Base-by-base conservation (phyloP, 2,329 filamentous ascomycete genomes). In the Trichoderma asperellum region DNA sequence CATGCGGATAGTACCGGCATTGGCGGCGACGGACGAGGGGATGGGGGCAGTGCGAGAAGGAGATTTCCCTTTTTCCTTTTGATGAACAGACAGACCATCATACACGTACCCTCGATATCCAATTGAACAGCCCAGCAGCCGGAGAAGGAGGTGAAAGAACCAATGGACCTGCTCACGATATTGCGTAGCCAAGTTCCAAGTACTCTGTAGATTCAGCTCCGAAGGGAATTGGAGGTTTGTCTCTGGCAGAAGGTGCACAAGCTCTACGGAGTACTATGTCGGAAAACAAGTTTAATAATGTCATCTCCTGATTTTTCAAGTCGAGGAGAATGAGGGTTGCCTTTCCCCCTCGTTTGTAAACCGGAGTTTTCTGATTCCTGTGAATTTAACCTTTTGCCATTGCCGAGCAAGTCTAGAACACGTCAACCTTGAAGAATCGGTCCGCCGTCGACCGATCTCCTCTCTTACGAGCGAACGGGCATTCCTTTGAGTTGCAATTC, bases 201-300 rank as follows among this genome's bases (percentile, higher is more conserved):
- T 40, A 55, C 47, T 55, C 55, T 64, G 61, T 29, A 40, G 47
- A 40, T 29, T 40, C 29, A 34, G 29, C 32, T 49, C 18, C 35
- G 61, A n/a, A 12, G 47, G n/a, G 34, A 24, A 55, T 16, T 14
- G 18, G 21, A 34, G 3, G 21, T 63, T 34, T 55, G 47, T 29
- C 37, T 62, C 43, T 62, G 43, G 47, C 4, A 43, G 49, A 32
- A 37, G 52, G 52, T 29, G 49, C 62, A 29, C 49, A 37, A 65
- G 61, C 62, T 65, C 62, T 65, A 65, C 52, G 62, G 61, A 40
- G 61, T 62, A 55, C 35, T 24, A 55, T 40, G 62, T 57, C 35
- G 62, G 52, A 37, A 56, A 43, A 65, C 34, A 65, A 65, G 62
- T 65, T 65, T 65, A 65, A 56, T 65, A 65, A 56, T 56, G 34